Base-by-base conservation (phyloP, 306 rosid genomes). In the Trifolium dubium region DNA sequence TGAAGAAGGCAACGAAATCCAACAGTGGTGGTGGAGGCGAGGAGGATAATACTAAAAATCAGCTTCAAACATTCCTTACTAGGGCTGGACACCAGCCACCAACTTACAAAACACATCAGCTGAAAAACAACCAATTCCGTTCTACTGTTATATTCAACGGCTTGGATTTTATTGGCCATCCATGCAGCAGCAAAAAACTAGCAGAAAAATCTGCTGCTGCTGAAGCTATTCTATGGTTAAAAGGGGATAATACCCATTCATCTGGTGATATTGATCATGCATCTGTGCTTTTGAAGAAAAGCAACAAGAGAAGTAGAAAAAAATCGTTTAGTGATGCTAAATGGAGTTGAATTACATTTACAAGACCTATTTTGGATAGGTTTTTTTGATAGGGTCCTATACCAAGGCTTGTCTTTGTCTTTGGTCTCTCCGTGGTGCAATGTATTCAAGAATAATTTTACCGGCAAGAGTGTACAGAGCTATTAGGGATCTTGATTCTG, bases 171-270 rank as follows among this genome's bases (percentile, higher is more conserved):
- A 83, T 46, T 6, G 97, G 99, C 66, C 83, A 82, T 79, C 89
- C 93, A 56, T 81, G 88, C 77, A 63, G 54, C 81, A 85, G 77
- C 83, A 95, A 85, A 85, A 94, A 92, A 83, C 79, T 77, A 61
- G 96, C 99, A 11, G 98, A 95, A 80, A 95, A 86, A 79, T 84
- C 88, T 6, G 98, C 97, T 15, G 99, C 99, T 64, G 76, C 86
- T 10, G 93, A 90, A 86, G 99, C 97, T 76, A 69, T 95, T 71
- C 84, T 82, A 28, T 92, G 98, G 99, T 80, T 95, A 64, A 83
- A 85, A 70, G 99, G 99, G 30, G 96, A 87, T 54, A 75, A 86
- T 62, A 75, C 70, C 12, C 92, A 59, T 74, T 79, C 93, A 8
- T 75, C 89, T 53, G 34, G 81, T 37, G 83, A 77, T 68, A 47